Base-by-base conservation (phyloP, 78 protist genomes). In the Tieghemostelium lacteum region DNA sequence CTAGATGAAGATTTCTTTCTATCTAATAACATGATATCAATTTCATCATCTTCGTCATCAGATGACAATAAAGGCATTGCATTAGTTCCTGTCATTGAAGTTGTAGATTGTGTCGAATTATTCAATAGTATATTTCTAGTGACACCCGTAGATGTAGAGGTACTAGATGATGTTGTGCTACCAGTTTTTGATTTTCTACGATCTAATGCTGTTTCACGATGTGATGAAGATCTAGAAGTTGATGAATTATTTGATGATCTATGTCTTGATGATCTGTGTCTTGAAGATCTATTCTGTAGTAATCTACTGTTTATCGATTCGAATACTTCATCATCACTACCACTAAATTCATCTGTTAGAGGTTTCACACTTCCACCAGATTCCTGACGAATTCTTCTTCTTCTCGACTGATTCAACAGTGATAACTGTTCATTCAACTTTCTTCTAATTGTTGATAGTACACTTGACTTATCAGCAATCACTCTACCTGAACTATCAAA, bases 1-100 rank as follows among this genome's bases (percentile, higher is more conserved):
- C 33, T 26, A 7, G 45, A 29, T 33, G 49, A 31, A 8, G 76
- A 50, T 50, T 71, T 50, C 77, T 71, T 71, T 52, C 52, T 45
- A 45, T 45, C 63, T 71, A 50, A 16, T 16, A 57, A 52, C 31
- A 69, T 22, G 4, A 29, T 28, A 39, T 45, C 52, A 45, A 45
- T 45, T 10, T 45, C 10, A 45, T 45, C 52, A 45, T 45, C 52
- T 45, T 45, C 52, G 10, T 45, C 52, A n/a, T n/a, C n/a, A n/a
- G n/a, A n/a, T 45, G 52, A 45, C 52, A 10, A 45, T 45, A 45
- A 14, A 14, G 52, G 10, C 10, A 14, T 45, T 14, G 10, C 52
- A 6, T 10, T 6, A 45, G n/a, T 45, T 14, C 52, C 52, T 6
- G 52, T 10, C 10, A 10, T 14, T 45, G 52, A 10, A 45, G 6